Conservation (phyloP, 2,329 filamentous ascomycete genomes). For the Neonectria faginata region DNA sequence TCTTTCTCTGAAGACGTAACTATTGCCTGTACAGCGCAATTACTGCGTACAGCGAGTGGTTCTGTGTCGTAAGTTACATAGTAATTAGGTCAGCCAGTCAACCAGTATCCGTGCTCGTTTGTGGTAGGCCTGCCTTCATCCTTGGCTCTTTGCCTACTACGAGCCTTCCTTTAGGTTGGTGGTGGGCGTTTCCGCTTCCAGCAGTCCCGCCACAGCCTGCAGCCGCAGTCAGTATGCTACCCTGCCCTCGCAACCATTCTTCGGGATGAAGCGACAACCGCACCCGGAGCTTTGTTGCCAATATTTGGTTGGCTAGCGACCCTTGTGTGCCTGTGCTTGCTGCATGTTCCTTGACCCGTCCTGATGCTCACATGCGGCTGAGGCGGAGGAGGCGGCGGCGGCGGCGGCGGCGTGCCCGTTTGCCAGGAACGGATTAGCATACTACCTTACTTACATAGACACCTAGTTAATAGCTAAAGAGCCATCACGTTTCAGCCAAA, state of each 20-base stretch:
- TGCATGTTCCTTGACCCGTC: conserved; percentile 8
- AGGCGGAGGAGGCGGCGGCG: not conserved
- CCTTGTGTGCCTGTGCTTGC: not conserved
- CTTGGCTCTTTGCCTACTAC: conserved; percentile 20
- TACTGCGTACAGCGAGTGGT: no score
- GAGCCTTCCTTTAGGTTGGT: conserved; percentile 3
- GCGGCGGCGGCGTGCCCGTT: not conserved
- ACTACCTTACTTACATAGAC: no score
- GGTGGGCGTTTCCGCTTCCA: conserved; percentile 39
- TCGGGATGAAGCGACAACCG: conserved; percentile 1
- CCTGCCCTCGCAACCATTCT: conserved; percentile 3
- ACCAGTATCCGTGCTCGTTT: not conserved
- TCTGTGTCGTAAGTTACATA: no score
- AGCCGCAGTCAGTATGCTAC: conserved; percentile 31
- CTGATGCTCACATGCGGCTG: conserved; percentile 3
- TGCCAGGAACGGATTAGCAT: not conserved
- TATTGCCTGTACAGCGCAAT: not conserved
- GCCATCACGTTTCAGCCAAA: no score
- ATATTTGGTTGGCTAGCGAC: not conserved
- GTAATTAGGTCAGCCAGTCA: no score
- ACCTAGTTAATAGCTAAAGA: no score
- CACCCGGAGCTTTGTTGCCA: not conserved
- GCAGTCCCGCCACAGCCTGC: conserved; percentile 42
- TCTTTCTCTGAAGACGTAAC: not conserved
- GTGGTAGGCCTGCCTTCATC: not conserved